Evolutionary conservation across 140 eudicot genomes (phyloP).

Genomic region (Cichorium intybus): DNA sequence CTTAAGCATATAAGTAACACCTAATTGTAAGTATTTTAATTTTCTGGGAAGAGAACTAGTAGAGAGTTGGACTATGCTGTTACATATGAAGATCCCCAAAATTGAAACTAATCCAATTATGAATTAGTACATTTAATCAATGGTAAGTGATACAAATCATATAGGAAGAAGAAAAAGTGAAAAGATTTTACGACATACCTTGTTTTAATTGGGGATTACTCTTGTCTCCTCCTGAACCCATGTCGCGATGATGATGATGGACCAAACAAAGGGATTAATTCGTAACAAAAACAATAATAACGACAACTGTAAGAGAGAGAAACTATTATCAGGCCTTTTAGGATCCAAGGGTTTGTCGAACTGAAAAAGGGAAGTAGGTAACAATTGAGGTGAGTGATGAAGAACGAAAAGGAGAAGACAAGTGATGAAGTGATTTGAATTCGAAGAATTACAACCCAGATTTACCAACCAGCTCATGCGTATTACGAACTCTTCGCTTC

Average conservation of each 20-base stretch:
- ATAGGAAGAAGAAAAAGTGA: background rate
- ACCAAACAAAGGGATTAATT: constrained; percentile 12
- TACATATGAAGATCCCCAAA: constrained; percentile 1
- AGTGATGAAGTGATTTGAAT: constrained; percentile 64
- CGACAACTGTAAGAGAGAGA: constrained; percentile 7
- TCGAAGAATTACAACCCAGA: constrained; percentile 52
- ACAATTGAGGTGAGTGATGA: constrained; percentile 46
- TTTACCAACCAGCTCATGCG: constrained; percentile 88
- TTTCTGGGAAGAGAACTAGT: background rate
- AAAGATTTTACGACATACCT: constrained; percentile 35
- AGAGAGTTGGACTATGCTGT: background rate
- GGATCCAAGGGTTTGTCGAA: constrained; percentile 42
- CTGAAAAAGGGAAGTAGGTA: constrained; percentile 30
- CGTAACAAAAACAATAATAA: constrained; percentile 2
- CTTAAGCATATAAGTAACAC: background rate
- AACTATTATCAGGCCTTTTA: constrained; percentile 12
- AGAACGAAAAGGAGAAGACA: constrained; percentile 38
- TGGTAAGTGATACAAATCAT: background rate
- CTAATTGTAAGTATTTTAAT: constrained; percentile 1
- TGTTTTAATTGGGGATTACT: constrained; percentile 60
- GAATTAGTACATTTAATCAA: background rate
- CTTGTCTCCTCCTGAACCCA: constrained; percentile 58
- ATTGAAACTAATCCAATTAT: background rate
- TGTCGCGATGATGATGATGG: constrained; percentile 21
- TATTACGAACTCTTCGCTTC: constrained; percentile 29